A percentile compares a stretch with the other conserved stretches of the same genome.
These are phyloP conservation scores for Ophioceras dolichostomum DNA, from an alignment of 2,329 filamentous ascomycete genomes.

Conservation along the genomic window DNA sequence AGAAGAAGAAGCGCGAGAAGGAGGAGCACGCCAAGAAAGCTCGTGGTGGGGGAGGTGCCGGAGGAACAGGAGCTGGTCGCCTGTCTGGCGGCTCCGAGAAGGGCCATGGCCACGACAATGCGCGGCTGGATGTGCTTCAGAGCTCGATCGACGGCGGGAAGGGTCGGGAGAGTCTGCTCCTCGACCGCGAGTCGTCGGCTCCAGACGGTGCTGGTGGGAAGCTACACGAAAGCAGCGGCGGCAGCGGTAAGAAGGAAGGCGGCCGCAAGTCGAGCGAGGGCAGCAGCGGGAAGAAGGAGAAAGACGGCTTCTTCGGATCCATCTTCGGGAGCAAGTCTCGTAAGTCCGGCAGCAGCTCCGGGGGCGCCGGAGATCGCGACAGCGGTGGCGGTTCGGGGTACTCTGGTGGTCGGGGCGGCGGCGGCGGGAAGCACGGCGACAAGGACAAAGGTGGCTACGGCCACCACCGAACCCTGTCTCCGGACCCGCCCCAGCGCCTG, in stretches of 20 bases:
- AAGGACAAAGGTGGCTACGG: conserved; percentile 65
- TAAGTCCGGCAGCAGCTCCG: too few relatives aligned
- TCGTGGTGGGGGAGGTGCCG: conserved; percentile 44
- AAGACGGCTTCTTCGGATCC: conserved; percentile 85
- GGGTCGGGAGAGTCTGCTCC: conserved; percentile 69
- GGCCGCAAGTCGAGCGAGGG: conserved; percentile 59
- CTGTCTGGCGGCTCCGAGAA: too few relatives aligned
- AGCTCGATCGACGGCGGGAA: conserved; percentile 66
- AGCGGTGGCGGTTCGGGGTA: too few relatives aligned
- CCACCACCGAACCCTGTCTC: conserved; percentile 63
- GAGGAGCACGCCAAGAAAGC: conserved; percentile 50
- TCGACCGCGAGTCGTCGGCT: conserved; percentile 66
- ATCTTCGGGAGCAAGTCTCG: conserved; percentile 83
- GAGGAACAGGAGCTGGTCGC: too few relatives aligned
- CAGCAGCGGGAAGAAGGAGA: conserved; percentile 76
- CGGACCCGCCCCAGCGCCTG: conserved; percentile 60
- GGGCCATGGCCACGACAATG: conserved; percentile 69
- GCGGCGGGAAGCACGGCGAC: conserved; percentile 77
- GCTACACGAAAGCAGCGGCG: conserved; percentile 66
- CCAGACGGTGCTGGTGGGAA: conserved; percentile 50
- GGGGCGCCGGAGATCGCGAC: too few relatives aligned
- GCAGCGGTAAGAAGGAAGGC: conserved; percentile 75
- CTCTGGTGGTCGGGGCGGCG: too few relatives aligned
- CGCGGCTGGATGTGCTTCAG: conserved; percentile 75
- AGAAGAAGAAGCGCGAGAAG: conserved; percentile 44